These are phyloP conservation scores for Arachnopeziza araneosa DNA, from an alignment of 2,329 filamentous ascomycete genomes.

Conservation along the genomic window DNA sequence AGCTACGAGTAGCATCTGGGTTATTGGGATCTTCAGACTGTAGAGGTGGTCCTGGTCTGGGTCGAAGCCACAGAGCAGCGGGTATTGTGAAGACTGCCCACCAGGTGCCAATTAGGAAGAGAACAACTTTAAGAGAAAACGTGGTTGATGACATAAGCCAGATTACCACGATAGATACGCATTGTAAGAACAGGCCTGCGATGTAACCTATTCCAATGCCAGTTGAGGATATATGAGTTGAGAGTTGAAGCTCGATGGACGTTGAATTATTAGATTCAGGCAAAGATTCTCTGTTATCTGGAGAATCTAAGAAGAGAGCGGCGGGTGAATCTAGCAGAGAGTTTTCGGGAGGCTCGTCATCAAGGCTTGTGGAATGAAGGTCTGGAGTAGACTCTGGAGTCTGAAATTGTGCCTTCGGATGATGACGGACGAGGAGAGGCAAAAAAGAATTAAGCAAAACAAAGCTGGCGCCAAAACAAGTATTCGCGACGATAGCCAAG, in stretches of 20 bases:
- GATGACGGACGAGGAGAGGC: constrained; percentile 82
- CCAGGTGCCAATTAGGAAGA: constrained; percentile 85
- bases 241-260: constrained; percentile 67
- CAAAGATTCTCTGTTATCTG: constrained; percentile 17
- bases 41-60: constrained; percentile 81
- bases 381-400: constrained; percentile 23
- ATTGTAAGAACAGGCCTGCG: constrained; percentile 79
- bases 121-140: constrained; percentile 78
- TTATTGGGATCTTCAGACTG: constrained; percentile 28
- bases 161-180: constrained; percentile 72
- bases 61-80: constrained; percentile 78
- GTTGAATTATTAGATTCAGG: constrained; percentile 47
- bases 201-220: constrained; percentile 93
- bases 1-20: constrained; percentile 39
- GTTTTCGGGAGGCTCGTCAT: constrained; percentile 14
- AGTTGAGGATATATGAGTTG: constrained; percentile 84
- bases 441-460: constrained; percentile 94
- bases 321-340: constrained; percentile 38
- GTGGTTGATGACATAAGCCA: constrained; percentile 69
- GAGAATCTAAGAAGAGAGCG: constrained; percentile 36
- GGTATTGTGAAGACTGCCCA: constrained; percentile 92
- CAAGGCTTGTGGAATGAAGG: constrained; percentile 16
- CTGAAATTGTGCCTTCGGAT: constrained; percentile 41
- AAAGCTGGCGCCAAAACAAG: constrained; percentile 90
- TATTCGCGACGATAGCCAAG: constrained; percentile 85